Evolutionary conservation across 1,284 basidiomycete genomes (phyloP), one percentile per base, ranked within the genome.

Genomic region (Puccinia horiana): DNA sequence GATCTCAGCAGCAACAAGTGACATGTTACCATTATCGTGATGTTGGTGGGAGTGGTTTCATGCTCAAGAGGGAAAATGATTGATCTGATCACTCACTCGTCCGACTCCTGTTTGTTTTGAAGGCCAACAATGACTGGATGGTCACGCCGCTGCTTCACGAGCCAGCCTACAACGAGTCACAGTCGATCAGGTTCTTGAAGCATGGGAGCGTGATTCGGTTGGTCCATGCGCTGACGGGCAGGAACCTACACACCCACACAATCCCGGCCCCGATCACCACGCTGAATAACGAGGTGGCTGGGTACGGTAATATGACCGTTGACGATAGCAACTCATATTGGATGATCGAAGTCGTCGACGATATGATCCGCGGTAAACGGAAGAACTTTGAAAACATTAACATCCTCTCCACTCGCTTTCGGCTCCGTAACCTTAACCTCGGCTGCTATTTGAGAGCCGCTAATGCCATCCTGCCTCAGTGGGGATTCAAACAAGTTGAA

Each of bases 21-120:
- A 99, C 96, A 0, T 99, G 96, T 88, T 99, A 99, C 88, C 96
- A 99, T 89, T 98, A 99, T 91, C 97, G 96, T 88, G 96, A 99
- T 87, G 91, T 80, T 26, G 29, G 65, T 70, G 29, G n/a, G 52
- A 56, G 20, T 42, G 16, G 16, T n/a, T 56, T 49, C n/a, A 2
- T 26, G 44, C 63, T 37, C 37, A 23, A 42, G 63, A 65, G 32
- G 18, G 20, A 37, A 65, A 9, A 42, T 37, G 5, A 37, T 37
- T n/a, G 12, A 29, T 37, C 61, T 49, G 23, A n/a, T 40, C 26
- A 42, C 37, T 40, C 16, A 42, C n/a, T 65, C 20, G 63, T 9
- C 1, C 16, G 16, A 23, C 2, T 42, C 6, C 16, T 67, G 29
- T 69, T 2, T 32, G 18, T 58, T 44, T 52, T 42, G 8, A 26